Percentiles rank a stretch among this genome's conserved stretches.
These are phyloP conservation scores for Metschnikowia vanudenii DNA, from an alignment of 805 yeast species.

Conservation along the genomic window DNA sequence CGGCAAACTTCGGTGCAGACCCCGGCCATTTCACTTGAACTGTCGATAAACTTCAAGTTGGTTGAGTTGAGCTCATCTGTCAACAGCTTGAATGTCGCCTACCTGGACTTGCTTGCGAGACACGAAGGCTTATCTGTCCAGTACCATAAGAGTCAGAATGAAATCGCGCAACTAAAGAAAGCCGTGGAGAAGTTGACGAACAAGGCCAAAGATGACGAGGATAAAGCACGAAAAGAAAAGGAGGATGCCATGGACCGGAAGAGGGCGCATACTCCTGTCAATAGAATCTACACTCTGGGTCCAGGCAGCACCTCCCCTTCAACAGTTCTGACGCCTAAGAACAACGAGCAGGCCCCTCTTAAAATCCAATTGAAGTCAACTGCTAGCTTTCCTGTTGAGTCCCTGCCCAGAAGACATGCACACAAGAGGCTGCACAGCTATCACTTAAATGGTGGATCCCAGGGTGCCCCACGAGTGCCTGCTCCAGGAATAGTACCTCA, in stretches of 20 bases:
- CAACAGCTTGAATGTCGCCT: slow-evolving; percentile 41
- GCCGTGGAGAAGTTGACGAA: slow-evolving; percentile 33
- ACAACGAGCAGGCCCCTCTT: slow-evolving; percentile 7
- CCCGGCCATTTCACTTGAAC: slow-evolving; percentile 14
- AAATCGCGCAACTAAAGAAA: slow-evolving; percentile 52
- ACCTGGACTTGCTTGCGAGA: slow-evolving; percentile 41
- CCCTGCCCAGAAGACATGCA: neutral
- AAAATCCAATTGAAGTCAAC: slow-evolving; percentile 13
- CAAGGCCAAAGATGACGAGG: neutral
- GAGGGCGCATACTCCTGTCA: slow-evolving; percentile 13
- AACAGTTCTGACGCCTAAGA: slow-evolving; percentile 11
- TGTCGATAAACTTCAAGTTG: slow-evolving; percentile 24
- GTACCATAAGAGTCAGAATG: slow-evolving; percentile 48
- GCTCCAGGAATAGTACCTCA: slow-evolving; percentile 32
- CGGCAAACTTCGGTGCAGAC: slow-evolving; percentile 20
- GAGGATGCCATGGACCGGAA: slow-evolving; percentile 10
- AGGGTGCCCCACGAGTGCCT: slow-evolving; percentile 23
- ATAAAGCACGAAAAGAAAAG: neutral
- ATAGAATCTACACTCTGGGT: slow-evolving; percentile 11
- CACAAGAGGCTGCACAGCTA: slow-evolving; percentile 9
- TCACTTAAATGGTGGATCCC: slow-evolving; percentile 14
- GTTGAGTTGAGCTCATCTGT: slow-evolving; percentile 40
- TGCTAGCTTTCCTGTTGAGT: neutral
- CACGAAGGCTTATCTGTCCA: slow-evolving; percentile 51
- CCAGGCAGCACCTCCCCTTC: slow-evolving; percentile 17